Evolutionary conservation across 192 early-diverging fungal genomes (phyloP).

Genomic region (Entrophospora sp.): DNA sequence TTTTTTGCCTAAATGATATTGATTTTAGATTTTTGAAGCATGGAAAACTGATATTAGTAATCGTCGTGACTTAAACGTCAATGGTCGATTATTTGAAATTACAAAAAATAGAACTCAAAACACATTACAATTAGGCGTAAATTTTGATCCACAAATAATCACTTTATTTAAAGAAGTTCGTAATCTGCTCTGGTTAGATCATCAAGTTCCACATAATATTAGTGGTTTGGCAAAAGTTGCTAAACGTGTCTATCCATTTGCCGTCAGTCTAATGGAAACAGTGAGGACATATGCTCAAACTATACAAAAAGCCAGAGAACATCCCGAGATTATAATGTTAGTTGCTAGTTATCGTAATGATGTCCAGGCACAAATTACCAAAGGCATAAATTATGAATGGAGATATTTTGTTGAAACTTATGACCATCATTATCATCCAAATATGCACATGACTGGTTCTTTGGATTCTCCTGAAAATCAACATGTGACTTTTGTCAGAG

Average conservation of each 20-base stretch:
- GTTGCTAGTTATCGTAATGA: conserved; percentile 93
- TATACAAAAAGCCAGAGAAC: conserved; percentile 64
- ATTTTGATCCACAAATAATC: conserved; percentile 92
- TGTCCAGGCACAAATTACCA: conserved; percentile 77
- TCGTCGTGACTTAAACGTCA: conserved; percentile 70
- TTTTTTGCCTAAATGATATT: too few species aligned
- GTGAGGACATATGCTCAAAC: conserved; percentile 88
- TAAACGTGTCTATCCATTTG: conserved; percentile 95
- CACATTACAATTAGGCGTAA: conserved; percentile 73
- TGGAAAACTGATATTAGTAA: conserved; percentile 84
- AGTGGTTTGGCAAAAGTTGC: conserved; percentile 89
- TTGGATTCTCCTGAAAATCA: conserved; percentile 70
- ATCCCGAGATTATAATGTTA: conserved; percentile 66
- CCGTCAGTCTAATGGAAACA: conserved; percentile 93
- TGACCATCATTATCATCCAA: conserved; percentile 26
- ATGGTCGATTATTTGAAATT: conserved; percentile 87
- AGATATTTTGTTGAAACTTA: conserved; percentile 87
- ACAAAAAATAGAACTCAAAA: conserved; percentile 67
- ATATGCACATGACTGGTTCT: conserved; percentile 37
- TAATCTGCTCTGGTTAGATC: conserved; percentile 92
- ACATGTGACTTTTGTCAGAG: conserved; percentile 88
- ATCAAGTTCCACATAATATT: conserved; percentile 85
- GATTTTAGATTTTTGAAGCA: conserved; percentile 67
- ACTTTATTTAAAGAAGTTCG: conserved; percentile 98
- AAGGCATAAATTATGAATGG: conserved; percentile 79